Evolutionary conservation across 2,329 filamentous ascomycete genomes (phyloP).

Genomic region (Calonectria ilicicola): DNA sequence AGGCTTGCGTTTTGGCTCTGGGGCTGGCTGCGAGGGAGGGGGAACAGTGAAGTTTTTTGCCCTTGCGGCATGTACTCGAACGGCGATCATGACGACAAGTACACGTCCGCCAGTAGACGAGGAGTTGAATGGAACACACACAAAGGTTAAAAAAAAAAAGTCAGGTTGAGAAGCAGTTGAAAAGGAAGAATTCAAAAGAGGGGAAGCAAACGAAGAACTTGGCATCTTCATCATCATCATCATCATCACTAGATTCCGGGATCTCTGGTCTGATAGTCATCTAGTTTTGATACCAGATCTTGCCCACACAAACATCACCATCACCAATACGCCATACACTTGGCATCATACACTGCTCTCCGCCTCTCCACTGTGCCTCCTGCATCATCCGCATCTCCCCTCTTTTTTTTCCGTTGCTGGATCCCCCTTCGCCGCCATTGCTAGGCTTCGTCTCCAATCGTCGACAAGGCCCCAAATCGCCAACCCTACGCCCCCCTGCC

Average conservation of each 20-base stretch:
- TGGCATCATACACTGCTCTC: conserved; percentile 20
- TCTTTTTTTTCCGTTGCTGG: conserved; percentile 19
- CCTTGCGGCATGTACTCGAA: conserved; percentile 10
- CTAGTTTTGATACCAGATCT: not conserved
- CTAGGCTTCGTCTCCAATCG: conserved; percentile 5
- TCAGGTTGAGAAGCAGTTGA: conserved; percentile 1
- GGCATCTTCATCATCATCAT: conserved; percentile 16
- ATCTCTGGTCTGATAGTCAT: not conserved
- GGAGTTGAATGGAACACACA: not conserved
- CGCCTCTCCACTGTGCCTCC: conserved; percentile 22
- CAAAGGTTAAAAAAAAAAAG: not conserved
- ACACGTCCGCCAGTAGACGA: conserved; percentile 16
- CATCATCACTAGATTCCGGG: not conserved
- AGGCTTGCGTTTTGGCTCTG: conserved; percentile 10
- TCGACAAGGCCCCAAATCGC: conserved; percentile 10
- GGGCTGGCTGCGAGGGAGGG: conserved; percentile 2
- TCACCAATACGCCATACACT: conserved; percentile 20
- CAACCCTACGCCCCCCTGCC: conserved; percentile 4
- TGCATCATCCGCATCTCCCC: conserved; percentile 28
- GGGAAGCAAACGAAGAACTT: not conserved
- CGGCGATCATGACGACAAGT: conserved; percentile 43
- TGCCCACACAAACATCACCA: not conserved
- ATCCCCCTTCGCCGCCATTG: not conserved
- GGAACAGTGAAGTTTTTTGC: conserved; percentile 11
- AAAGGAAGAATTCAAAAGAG: conserved; percentile 12